These are phyloP conservation scores for Mycena crocata DNA, from an alignment of 768 basidiomycete genomes.

Conservation along the genomic window DNA sequence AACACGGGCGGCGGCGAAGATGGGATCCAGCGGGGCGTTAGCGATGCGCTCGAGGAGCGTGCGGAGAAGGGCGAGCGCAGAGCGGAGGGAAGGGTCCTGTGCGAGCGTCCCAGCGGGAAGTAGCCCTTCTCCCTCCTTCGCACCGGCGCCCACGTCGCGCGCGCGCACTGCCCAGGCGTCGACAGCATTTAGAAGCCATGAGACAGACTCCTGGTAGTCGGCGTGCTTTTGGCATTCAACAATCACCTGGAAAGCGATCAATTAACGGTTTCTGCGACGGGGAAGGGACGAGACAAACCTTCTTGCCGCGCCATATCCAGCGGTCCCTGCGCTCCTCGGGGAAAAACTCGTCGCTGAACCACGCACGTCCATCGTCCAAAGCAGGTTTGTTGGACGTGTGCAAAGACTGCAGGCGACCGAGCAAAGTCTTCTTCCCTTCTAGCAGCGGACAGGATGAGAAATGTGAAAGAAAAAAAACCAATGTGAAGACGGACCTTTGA, in stretches of 20 bases:
- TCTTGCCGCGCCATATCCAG: constrained; percentile 94
- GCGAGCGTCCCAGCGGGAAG: constrained; percentile 66
- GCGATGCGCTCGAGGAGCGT: constrained; percentile 82
- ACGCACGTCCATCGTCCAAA: constrained; percentile 56
- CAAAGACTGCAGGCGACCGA: constrained; percentile 55
- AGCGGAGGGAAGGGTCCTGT: constrained; percentile 67
- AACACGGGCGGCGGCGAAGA: constrained; percentile 76
- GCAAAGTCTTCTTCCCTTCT: constrained; percentile 38
- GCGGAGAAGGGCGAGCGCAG: constrained; percentile 46
- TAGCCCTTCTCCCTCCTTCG: constrained; percentile 43
- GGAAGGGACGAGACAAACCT: constrained; percentile 59
- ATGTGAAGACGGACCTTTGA: constrained; percentile 7
- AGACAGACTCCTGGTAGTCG: constrained; percentile 85
- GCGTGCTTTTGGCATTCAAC: constrained; percentile 93
- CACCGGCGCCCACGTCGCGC: constrained; percentile 48
- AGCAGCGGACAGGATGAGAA: not conserved
- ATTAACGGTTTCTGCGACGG: not conserved
- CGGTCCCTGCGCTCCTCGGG: constrained; percentile 89
- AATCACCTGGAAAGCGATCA: constrained; percentile 62
- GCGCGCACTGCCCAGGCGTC: constrained; percentile 66
- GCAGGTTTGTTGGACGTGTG: no score
- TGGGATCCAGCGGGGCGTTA: constrained; percentile 71
- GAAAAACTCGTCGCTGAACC: constrained; percentile 75
- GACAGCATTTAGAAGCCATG: constrained; percentile 74
- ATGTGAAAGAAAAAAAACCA: not conserved